Evolutionary conservation across 2,329 filamentous ascomycete species (phyloP), one percentile per base, ranked within the genome.

Genomic region (Penicillium glabrum): DNA sequence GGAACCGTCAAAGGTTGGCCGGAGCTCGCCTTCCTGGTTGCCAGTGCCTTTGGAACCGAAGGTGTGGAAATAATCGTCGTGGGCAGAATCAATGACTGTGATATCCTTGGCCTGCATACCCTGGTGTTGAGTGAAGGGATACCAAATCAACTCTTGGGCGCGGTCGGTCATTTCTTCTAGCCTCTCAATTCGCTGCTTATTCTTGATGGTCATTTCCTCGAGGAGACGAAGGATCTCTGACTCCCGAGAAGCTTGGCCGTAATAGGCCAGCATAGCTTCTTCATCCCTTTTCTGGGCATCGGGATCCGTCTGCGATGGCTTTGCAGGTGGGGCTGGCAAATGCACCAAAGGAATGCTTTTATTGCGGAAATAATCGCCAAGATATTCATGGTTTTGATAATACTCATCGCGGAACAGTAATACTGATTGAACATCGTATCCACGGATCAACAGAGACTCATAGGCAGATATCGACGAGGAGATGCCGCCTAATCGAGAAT

Each of bases 71-170:
- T 86, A 86, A 67, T 93, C 90, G 8, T 88, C 89, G 57, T 89
- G 83, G 0, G 91, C 91, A 0, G 90, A 93, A 69, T 96, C 91
- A 54, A 96, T 92, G 0, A 86, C 82, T 0, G 86, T 82, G 46
- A 96, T 90, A 14, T 85, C 84, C 2, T 85, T 74, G 5, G 84
- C 73, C 0, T 79, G 77, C 62, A 90, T 78, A 49, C 83, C 79
- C 41, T 84, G 84, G 60, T 96, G 91, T 65, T 96, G 91, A 0
- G 90, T 93, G 66, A 96, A 96, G 0, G 91, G 91, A 65, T 93
- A 93, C 91, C 91, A 96, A 37, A 96, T 91, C 2, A 79, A 79
- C 10, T 82, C 70, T 54, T 86, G 79, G 0, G 91, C 90, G 41
- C 82, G 79, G 1, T 75, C 68, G 0, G 85, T 76, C 83, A 93